phyloP scores from a whole-genome alignment of 192 early-diverging fungal species.

The Coemansia erecta region DNA sequence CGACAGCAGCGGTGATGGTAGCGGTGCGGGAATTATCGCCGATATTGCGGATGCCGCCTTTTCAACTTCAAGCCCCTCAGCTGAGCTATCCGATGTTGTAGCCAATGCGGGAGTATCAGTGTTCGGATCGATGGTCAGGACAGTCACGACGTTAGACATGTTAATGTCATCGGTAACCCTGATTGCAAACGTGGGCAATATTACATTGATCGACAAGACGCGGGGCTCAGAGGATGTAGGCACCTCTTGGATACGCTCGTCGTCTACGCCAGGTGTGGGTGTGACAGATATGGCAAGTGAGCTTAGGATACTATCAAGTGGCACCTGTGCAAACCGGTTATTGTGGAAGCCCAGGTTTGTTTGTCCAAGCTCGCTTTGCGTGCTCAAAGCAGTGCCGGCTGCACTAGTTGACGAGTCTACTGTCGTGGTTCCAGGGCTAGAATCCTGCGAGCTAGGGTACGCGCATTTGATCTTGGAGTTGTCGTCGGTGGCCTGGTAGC shows the following conservation, averaged over 20 bases:
- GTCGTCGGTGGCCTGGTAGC: slow-evolving; percentile 11
- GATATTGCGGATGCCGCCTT: neutral
- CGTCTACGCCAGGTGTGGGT: neutral
- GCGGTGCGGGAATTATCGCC: neutral
- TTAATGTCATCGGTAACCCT: slow-evolving; percentile 27
- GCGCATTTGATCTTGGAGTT: slow-evolving; percentile 19
- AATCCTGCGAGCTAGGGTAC: slow-evolving; percentile 2
- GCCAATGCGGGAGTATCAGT: neutral
- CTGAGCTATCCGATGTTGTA: neutral
- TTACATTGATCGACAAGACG: slow-evolving; percentile 32
- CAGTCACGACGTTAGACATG: slow-evolving; percentile 13
- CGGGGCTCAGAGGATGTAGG: slow-evolving; percentile 34
- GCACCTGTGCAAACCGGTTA: slow-evolving; percentile 8
- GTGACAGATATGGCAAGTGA: neutral
- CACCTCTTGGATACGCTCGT: neutral
- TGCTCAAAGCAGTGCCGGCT: neutral
- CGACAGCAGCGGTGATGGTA: neutral
- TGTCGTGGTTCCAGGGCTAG: neutral
- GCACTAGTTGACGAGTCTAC: neutral
- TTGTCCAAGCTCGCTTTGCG: neutral
- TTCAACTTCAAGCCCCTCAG: neutral
- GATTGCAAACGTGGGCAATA: slow-evolving; percentile 42
- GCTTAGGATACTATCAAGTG: neutral
- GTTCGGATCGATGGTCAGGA: slow-evolving; percentile 22
- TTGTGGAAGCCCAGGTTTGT: slow-evolving; percentile 7